Conservation (phyloP, 2,329 filamentous ascomycete species). For the Fusarium kyushuense region DNA sequence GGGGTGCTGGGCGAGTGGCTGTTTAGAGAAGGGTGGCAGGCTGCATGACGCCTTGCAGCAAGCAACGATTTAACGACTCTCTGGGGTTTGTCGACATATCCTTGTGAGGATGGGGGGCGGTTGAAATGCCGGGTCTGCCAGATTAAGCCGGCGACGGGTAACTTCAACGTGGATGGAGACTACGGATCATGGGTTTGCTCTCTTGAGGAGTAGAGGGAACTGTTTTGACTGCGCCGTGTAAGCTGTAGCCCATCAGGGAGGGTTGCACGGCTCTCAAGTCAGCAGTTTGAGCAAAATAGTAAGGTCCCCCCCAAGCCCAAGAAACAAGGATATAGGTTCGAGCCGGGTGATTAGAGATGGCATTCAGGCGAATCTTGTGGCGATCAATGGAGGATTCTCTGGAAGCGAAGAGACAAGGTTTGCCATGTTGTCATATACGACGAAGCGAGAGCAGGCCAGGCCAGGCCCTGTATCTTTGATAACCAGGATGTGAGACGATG, state of each 20-base stretch:
- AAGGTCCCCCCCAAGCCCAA: slow-evolving; percentile 10
- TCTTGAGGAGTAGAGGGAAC: slow-evolving; percentile 5
- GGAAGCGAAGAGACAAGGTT: slow-evolving; percentile 26
- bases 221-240: slow-evolving; percentile 23
- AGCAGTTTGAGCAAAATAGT: slow-evolving; percentile 38
- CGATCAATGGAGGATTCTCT: slow-evolving; percentile 37
- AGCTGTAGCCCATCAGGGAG: slow-evolving; percentile 18
- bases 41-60: slow-evolving; percentile 29
- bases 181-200: slow-evolving; percentile 6
- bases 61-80: slow-evolving; percentile 30
- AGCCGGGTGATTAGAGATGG: slow-evolving; percentile 43
- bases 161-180: slow-evolving; percentile 11
- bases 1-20: slow-evolving; percentile 27
- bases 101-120: slow-evolving; percentile 19
- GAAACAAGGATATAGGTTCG: not conserved
- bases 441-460: slow-evolving; percentile 11
- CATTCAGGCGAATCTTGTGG: slow-evolving; percentile 27
- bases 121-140: slow-evolving; percentile 38
- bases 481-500: slow-evolving; percentile 35
- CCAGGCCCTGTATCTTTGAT: slow-evolving; percentile 25
- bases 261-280: slow-evolving; percentile 45
- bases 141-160: slow-evolving; percentile 39
- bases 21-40: slow-evolving; percentile 30
- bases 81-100: slow-evolving; percentile 24
- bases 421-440: slow-evolving; percentile 39